Base-by-base conservation (phyloP, 1,284 basidiomycete genomes). In the Ceratobasidium sp. region DNA sequence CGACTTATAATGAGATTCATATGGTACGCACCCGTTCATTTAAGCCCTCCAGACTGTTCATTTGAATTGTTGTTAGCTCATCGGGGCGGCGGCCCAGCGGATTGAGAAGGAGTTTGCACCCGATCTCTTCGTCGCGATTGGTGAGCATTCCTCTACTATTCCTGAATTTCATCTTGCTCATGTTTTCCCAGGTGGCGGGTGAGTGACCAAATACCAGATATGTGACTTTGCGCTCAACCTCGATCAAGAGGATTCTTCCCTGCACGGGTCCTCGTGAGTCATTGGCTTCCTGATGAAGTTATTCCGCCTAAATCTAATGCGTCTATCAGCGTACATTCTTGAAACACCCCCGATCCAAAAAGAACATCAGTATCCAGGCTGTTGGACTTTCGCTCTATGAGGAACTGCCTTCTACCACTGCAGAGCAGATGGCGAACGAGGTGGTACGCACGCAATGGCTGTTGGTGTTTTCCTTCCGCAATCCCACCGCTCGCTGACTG, bases 341-440 rank as follows among this genome's bases (percentile, higher is more conserved):
- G 75, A 92, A 94, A 79, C 86, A 88, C 78, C 81, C 86, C 11
- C 83, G 86, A 3, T 86, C 86, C 48, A 91, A 92, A 78, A 88
- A 87, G 76, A 92, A 92, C 75, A 89, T 97, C 70, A 92, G 93
- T 69, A 96, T 97, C 76, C 88, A 85, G 81, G 95, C 95, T 1
- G 96, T 98, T 76, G 95, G 95, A 1, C 85, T 98, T 40, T 95
- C 93, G 2, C 84, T 98, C 4, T 98, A 98, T 77, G 95, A 98
- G 79, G 86, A 90, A 30, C 82, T 96, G 14, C 89, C 91, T 8
- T 92, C 89, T 25, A 86, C 86, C 23, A 88, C 88, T 9, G 88
- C 83, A 51, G 90, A 96, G 78, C 87, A 90, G 78, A 86, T 94
- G 73, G 94, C 94, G 38, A 87, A 84, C 73, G 89, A 96, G 80